Base-by-base conservation (phyloP, 768 basidiomycete genomes). In the Rhodotorula diobovata region DNA sequence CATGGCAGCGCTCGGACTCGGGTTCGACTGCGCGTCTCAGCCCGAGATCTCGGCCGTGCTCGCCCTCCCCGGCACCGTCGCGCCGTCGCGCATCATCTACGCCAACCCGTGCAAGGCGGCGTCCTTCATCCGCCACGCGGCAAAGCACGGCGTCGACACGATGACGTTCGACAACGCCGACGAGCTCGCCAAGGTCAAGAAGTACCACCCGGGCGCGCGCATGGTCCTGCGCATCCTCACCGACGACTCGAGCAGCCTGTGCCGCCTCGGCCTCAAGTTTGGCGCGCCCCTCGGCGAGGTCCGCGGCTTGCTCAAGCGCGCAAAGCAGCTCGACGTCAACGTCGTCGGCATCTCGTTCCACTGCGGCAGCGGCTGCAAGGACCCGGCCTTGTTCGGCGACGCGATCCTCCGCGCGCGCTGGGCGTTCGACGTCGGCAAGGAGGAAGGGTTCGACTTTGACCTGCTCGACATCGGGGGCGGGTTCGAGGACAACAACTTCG, bases 151-250 rank as follows among this genome's bases (percentile, higher is more conserved):
- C 32, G 94, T 98, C 63, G 85, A 91, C 79, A 87, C 85, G 82
- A 96, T 97, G 95, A 97, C 95, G 11, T 99, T 99, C 79, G 96
- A 99, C 83, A 99, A 98, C 81, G 86, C 86, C 51, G 96, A 99
- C 82, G 96, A 99, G 80, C 83, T 99, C 28, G 86, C 89, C 86
- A 99, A 99, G 83, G 87, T 98, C 70, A 87, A 90, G 28, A 88
- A 89, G 45, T 82, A 84, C 11, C 87, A 93, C 80, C 91, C 93
- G 0, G 77, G 81, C 43, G 94, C 96, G 16, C 88, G 91, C 81
- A 86, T 96, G 58, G 87, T 98, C 76, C 81, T 98, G 48, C 91
- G 96, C 75, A 98, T 99, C 80, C 84, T 98, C 58, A 93, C 95
- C n/a, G 96, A 99, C 81, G 96, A 98, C 81, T 91, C 90, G 55